Evolutionary conservation across 2,329 filamentous ascomycete genomes (phyloP), one percentile per base, ranked within the genome.

Genomic region (Peltaster fructicola): DNA sequence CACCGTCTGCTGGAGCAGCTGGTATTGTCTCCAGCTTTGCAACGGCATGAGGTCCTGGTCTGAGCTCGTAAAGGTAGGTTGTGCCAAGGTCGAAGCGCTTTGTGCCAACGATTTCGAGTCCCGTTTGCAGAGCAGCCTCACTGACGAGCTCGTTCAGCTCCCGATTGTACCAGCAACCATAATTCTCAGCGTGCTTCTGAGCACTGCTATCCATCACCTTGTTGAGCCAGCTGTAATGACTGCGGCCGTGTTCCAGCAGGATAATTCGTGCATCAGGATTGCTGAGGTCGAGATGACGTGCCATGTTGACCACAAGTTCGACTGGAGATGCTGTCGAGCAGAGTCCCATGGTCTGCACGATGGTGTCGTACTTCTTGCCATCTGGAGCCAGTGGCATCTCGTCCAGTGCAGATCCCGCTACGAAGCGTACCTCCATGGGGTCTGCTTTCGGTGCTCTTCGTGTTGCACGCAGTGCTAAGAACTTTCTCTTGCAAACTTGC

Each of bases 101-200:
- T 32, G 59, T 50, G 9, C 44, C 37, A 7, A 59, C 54, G 3
- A 63, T 47, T 30, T 61, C 55, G 22, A 63, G 36, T 9, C 57
- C 57, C 26, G 50, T 56, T 20, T 52, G 44, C 26, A 50, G 40
- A 6, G 60, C 58, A 26, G 54, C 59, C n/a, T 54, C 47, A 23
- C 54, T 43, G 7, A 61, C 56, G 27, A 63, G 53, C 27, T 44
- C 47, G 6, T 52, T 57, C 34, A 63, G 59, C 26, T 63, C 59
- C 33, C 57, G 57, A 34, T 63, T 62, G 52, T 53, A 62, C 57
- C 58, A 63, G 35, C 59, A 63, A 10, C 59, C 59, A 32, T 60
- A 54, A 22, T 52, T 46, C 24, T 59, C 51, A 2, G 59, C 59
- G 34, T 62, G 59, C 30, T 48, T 51, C 18, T 54, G 44, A 10